Evolutionary conservation across 345 rosid genomes (phyloP), one percentile per base, ranked within the genome.

Genomic region (Acer negundo): DNA sequence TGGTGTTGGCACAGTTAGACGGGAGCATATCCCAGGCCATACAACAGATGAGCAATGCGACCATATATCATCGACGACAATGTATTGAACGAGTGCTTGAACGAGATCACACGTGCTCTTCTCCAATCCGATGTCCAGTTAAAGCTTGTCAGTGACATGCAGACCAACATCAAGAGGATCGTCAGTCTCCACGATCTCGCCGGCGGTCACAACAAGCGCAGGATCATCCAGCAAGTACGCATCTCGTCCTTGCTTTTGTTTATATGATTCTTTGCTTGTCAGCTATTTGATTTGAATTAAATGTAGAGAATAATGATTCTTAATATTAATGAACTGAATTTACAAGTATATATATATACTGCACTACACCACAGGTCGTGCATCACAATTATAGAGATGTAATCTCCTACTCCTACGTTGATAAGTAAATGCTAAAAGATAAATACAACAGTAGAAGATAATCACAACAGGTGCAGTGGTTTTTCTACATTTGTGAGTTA

Each of bases 151-250:
- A 90, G 90, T 19, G 93, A 92, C 46, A 96, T 96, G 99, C 91
- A 88, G 74, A 82, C 87, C 73, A 95, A 95, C 74, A 95, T 92
- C 68, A 93, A 95, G 91, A 88, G 86, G 77, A 92, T 95, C 62
- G 99, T 94, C 81, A 95, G 92, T 77, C 93, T n/a, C n/a, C n/a
- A n/a, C n/a, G n/a, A n/a, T n/a, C n/a, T 95, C 40, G 98, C 97
- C 63, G 98, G 97, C 9, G 99, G 99, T 8, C 99, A 95, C 84
- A 93, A 95, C 86, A 93, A 91, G 91, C 93, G 93, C 76, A 79
- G 78, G 77, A 96, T 96, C 86, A 96, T 96, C 78, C 96, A 96
- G 74, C 92, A 94, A 16, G 69, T 40, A 26, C 11, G 47, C 12
- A 9, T 40, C 42, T 55, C 65, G 31, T 28, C 31, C 31, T 3